Evolutionary conservation across 148 eudicot genomes (phyloP).

Genomic region (Diospyros lotus): DNA sequence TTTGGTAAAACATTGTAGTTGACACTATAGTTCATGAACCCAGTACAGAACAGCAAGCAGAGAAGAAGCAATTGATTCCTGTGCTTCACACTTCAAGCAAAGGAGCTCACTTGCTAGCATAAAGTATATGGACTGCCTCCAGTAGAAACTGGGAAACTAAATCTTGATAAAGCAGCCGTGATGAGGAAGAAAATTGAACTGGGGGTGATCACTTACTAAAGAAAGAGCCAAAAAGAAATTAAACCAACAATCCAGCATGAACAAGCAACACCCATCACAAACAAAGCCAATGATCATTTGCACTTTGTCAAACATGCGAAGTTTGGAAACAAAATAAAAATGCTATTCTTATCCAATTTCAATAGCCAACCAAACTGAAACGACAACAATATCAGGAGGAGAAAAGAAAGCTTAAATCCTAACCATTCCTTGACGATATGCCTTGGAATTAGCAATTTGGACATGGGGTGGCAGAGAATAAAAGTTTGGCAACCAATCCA

Average conservation of each 20-base stretch:
- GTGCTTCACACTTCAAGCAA: not conserved
- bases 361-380: not conserved
- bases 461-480: slow-evolving; percentile 65
- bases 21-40: not conserved
- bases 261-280: not conserved
- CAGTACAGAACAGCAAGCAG: not conserved
- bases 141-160: not conserved
- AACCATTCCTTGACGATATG: slow-evolving; percentile 86
- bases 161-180: not conserved
- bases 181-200: slow-evolving; percentile 1
- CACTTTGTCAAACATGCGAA: not conserved
- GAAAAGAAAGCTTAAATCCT: not conserved
- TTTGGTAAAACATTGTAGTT: not conserved
- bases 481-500: slow-evolving; percentile 68
- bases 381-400: not conserved
- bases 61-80: not conserved
- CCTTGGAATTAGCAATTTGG: slow-evolving; percentile 72
- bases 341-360: not conserved
- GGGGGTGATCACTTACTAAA: not conserved
- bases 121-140: not conserved
- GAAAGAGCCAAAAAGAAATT: not conserved
- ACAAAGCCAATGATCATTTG: not conserved
- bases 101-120: not conserved
- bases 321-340: not conserved
- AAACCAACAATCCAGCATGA: not conserved